A percentile compares a stretch with the other conserved stretches of the same genome.
Conservation (phyloP, 257 asterid genomes). For the Salvia splendens region DNA sequence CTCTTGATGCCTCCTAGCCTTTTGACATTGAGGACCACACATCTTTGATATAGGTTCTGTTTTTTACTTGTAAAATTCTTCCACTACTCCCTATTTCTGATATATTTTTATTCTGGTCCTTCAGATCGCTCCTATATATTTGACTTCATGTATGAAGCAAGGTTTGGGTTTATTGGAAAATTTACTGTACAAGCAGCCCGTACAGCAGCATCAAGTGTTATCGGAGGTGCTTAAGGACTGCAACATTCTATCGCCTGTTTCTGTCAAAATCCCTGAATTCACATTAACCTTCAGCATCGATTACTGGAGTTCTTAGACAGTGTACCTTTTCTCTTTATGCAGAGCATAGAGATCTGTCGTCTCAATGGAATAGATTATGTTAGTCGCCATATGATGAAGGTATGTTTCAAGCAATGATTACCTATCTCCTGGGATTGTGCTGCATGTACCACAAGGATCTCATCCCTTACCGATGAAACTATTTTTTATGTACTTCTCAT, state of each 20-base stretch:
- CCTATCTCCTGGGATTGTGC: not conserved
- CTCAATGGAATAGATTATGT: constrained; percentile 74
- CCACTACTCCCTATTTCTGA: constrained; percentile 7
- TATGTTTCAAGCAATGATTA: constrained; percentile 31
- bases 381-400: constrained; percentile 79
- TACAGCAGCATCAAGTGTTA: constrained; percentile 74
- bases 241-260: not conserved
- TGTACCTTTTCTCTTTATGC: constrained; percentile 34
- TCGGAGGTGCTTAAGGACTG: constrained; percentile 55
- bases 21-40: constrained; percentile 24
- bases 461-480: constrained; percentile 17
- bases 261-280: constrained; percentile 15
- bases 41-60: constrained; percentile 10
- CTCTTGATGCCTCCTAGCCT: constrained; percentile 20
- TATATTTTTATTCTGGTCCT: constrained; percentile 26
- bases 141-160: constrained; percentile 78
- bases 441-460: constrained; percentile 19
- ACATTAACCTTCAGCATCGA: constrained; percentile 5
- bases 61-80: not conserved
- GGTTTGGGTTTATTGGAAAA: constrained; percentile 83
- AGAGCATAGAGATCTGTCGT: constrained; percentile 95
- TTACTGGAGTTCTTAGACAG: too few species aligned
- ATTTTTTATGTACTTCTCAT: constrained; percentile 18
- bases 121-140: constrained; percentile 88
- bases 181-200: constrained; percentile 76